These are phyloP conservation scores for Setaria viridis DNA, from an alignment of 202 grass and related monocot species.

Conservation along the genomic window DNA sequence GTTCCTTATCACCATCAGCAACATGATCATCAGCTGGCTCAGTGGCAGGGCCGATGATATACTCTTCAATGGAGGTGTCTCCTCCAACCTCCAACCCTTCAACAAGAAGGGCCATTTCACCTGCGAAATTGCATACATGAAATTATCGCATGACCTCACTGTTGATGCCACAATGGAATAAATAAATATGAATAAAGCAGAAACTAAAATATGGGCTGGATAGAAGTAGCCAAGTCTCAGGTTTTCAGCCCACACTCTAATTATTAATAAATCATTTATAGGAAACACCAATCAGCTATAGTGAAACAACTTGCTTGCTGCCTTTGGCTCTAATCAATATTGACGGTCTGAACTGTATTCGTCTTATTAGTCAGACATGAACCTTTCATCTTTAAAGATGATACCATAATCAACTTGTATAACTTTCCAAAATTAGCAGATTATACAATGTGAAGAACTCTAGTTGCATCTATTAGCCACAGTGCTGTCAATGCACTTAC, in stretches of 20 bases:
- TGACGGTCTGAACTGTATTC: neutral
- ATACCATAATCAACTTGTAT: neutral
- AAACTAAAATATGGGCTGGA: conserved; percentile 26
- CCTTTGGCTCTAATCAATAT: conserved; percentile 4
- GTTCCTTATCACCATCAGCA: conserved; percentile 61
- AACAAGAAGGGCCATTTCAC: conserved; percentile 92
- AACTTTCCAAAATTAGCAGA: conserved; percentile 8
- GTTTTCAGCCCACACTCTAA: neutral
- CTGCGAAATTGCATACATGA: conserved; percentile 53
- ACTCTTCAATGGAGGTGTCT: conserved; percentile 86
- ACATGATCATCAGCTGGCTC: conserved; percentile 60
- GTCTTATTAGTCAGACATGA: neutral
- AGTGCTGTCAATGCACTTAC: neutral
- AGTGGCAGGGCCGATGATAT: conserved; percentile 76
- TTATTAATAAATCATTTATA: neutral
- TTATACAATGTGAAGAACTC: neutral
- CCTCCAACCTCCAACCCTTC: conserved; percentile 82
- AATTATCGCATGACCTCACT: conserved; percentile 18
- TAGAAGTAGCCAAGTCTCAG: neutral
- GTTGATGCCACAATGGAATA: neutral
- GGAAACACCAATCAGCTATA: conserved; percentile 18
- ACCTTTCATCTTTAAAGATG: neutral
- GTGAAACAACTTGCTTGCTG: conserved; percentile 4
- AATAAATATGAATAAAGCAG: conserved; percentile 28
- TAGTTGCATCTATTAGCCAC: conserved; percentile 29